Evolutionary conservation across 306 rosid genomes (phyloP), one percentile per base, ranked within the genome.

Genomic region (Ammopiptanthus mongolicus): DNA sequence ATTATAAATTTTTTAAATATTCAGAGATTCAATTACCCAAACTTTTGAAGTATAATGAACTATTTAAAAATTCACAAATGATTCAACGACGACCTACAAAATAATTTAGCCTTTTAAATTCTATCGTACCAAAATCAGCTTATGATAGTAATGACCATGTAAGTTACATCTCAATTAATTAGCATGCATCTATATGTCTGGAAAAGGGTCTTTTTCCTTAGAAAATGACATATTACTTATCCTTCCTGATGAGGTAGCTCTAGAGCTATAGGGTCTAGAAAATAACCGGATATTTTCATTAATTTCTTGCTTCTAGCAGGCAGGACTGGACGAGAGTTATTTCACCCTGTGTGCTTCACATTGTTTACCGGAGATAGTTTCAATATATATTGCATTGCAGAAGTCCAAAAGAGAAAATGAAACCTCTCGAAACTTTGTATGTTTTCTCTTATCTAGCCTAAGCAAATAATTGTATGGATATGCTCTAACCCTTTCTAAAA

Each of bases 391-490:
- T n/a, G n/a, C n/a, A n/a, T n/a, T n/a, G n/a, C n/a, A n/a, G n/a
- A n/a, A n/a, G n/a, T n/a, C n/a, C n/a, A n/a, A 34, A 36, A 19
- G 23, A 73, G 21, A 58, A 74, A 61, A 74, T 74, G 61, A 23
- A 74, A 19, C 50, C 58, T 59, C 22, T 60, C n/a, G n/a, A n/a
- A n/a, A n/a, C n/a, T n/a, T n/a, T n/a, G n/a, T n/a, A n/a, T n/a
- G n/a, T n/a, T n/a, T n/a, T n/a, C n/a, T n/a, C n/a, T n/a, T n/a
- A n/a, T n/a, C n/a, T n/a, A n/a, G n/a, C n/a, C n/a, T n/a, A n/a
- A n/a, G n/a, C n/a, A n/a, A n/a, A n/a, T n/a, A n/a, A n/a, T n/a
- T n/a, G n/a, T n/a, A n/a, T n/a, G n/a, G n/a, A n/a, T n/a, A n/a
- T n/a, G n/a, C n/a, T n/a, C n/a, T n/a, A n/a, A n/a, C n/a, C n/a